phyloP scores from a whole-genome alignment of 1,139 yeast species.

The Meyerozyma carpophila region DNA sequence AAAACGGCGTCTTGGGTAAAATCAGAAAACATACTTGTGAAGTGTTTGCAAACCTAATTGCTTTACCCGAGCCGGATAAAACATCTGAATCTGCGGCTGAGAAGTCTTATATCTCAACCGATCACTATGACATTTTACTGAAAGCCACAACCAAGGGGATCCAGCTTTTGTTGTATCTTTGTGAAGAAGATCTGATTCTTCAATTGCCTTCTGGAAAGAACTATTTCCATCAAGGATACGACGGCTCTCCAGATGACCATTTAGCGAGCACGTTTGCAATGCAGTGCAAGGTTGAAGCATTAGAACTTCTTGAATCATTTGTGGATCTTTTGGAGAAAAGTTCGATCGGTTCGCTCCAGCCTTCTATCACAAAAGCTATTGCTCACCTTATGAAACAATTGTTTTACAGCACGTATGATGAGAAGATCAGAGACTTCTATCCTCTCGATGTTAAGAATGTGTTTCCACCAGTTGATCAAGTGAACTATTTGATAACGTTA shows the following conservation, averaged over 20 bases:
- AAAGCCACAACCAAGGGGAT: not conserved
- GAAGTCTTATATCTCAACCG: not conserved
- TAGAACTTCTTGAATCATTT: not conserved
- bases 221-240: constrained; percentile 1
- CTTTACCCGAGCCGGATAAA: not conserved
- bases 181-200: not conserved
- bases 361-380: constrained; percentile 29
- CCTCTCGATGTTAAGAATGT: constrained; percentile 46
- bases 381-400: constrained; percentile 30
- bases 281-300: not conserved
- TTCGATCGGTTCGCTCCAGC: constrained; percentile 8
- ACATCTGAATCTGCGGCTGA: not conserved
- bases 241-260: not conserved
- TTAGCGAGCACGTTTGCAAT: not conserved
- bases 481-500: constrained; percentile 38
- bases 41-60: not conserved
- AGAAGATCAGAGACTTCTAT: constrained; percentile 27
- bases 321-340: not conserved
- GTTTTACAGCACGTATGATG: constrained; percentile 20
- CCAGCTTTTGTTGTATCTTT: not conserved
- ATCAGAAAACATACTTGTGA: constrained; percentile 10
- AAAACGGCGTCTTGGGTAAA: constrained; percentile 36
- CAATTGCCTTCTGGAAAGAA: not conserved
- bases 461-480: constrained; percentile 46
- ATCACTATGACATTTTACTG: not conserved